Evolutionary conservation across 345 rosid species (phyloP).

Genomic region (Eucalyptus albens): DNA sequence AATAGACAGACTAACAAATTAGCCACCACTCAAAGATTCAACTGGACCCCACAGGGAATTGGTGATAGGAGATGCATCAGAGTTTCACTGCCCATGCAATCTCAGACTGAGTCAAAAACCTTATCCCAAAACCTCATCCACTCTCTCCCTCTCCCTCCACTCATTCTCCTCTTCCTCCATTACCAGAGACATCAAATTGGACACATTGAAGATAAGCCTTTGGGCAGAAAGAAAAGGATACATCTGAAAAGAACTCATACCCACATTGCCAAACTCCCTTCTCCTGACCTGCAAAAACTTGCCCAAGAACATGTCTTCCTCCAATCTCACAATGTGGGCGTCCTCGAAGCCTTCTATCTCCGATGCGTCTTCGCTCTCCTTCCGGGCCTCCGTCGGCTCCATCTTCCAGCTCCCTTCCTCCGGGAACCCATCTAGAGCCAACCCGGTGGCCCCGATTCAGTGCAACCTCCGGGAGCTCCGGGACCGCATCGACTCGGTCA

Average conservation of each 20-base stretch:
- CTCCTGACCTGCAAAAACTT: neutral
- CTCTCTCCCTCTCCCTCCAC: slow-evolving; percentile 35
- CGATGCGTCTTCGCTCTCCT: slow-evolving; percentile 64
- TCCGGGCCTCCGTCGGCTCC: slow-evolving; percentile 39
- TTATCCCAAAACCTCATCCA: slow-evolving; percentile 74
- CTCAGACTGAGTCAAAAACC: slow-evolving; percentile 14
- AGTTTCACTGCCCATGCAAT: neutral
- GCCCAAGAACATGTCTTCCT: slow-evolving; percentile 42
- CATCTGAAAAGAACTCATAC: neutral
- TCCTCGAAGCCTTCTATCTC: slow-evolving; percentile 69
- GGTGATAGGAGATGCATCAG: neutral
- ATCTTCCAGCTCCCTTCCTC: slow-evolving; percentile 45
- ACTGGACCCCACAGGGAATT: neutral
- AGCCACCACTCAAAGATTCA: neutral
- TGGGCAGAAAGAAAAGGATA: neutral
- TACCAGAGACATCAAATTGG: neutral
- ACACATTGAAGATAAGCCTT: slow-evolving; percentile 16
- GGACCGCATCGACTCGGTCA: slow-evolving; percentile 66
- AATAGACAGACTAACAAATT: neutral
- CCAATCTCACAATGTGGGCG: slow-evolving; percentile 73
- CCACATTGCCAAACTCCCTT: neutral
- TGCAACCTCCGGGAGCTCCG: slow-evolving; percentile 78
- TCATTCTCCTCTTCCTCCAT: slow-evolving; percentile 24
- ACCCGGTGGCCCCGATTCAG: slow-evolving; percentile 42
- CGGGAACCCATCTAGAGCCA: slow-evolving; percentile 35